Base-by-base conservation (phyloP, 2,329 filamentous ascomycete genomes). In the Talaromyces sp. region DNA sequence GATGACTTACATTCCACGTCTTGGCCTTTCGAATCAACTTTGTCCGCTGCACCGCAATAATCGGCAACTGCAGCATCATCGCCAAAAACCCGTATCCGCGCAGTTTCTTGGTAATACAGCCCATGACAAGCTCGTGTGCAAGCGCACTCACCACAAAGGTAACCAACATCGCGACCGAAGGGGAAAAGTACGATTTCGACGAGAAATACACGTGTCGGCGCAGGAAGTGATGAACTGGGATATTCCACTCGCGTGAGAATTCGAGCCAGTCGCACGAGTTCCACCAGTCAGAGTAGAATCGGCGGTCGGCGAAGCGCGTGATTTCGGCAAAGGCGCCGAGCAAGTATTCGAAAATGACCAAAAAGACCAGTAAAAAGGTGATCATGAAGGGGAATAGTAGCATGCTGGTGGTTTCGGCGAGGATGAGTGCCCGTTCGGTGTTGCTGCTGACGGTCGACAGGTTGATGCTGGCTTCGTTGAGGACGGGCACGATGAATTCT, bases 321-420 rank as follows among this genome's bases (percentile, higher is more conserved):
- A 98, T 90, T 75, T 99, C 95, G 14, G 93, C 95, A 70, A 96
- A 96, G 54, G 93, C 93, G 61, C 93, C 95, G 35, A 98, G 85
- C 11, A 96, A 84, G 75, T 98, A 99, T 75, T 99, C 95, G 75
- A 98, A 99, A 69, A 98, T 98, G 74, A 97, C 92, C 61, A 99
- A 86, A 80, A 99, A 99, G 59, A 98, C 93, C 54, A 98, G 86
- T 4, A 98, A 81, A 73, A 98, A 96, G 4, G 89, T 96, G 63
- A 98, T 83, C 91, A 97, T 97, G 75, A 98, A 99, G 3, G 95
- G 95, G 76, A 97, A 98, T 24, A 99, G 84, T 19, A 99, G 85
- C 81, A 90, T 87, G 60, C 89, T 93, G 71, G 96, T 93, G 14
- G 90, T 92, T 80, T 98, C 95, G 29, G 90, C 86, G 26, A 99